phyloP scores from a whole-genome alignment of 805 yeast genomes.

The Candida odintsovae region DNA sequence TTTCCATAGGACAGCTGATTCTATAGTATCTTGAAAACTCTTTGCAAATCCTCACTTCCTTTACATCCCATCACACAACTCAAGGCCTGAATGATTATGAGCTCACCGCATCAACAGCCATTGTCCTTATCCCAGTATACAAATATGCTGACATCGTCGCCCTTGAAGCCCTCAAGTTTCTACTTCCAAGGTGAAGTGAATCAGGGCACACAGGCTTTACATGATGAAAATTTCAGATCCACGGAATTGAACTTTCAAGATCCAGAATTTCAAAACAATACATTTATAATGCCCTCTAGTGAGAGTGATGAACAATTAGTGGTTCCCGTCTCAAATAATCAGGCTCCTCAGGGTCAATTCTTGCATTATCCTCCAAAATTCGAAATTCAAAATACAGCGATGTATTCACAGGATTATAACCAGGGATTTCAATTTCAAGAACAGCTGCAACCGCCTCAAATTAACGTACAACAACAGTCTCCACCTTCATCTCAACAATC shows the following conservation, averaged over 20 bases:
- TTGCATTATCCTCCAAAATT: conserved; percentile 1
- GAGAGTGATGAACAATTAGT: conserved; percentile 2
- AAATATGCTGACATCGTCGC: conserved; percentile 15
- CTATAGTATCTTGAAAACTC: not conserved
- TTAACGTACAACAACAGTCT: conserved; percentile 3
- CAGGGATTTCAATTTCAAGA: conserved; percentile 6
- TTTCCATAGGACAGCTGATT: no score
- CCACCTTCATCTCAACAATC: conserved; percentile 1
- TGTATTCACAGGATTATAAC: conserved; percentile 26
- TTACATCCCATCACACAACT: not conserved
- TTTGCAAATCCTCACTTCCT: not conserved
- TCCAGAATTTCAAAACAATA: not conserved
- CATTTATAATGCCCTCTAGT: not conserved
- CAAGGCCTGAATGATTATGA: conserved; percentile 5
- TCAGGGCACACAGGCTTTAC: not conserved
- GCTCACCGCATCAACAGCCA: conserved; percentile 13
- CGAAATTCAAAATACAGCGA: not conserved
- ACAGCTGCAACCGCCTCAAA: conserved; percentile 26
- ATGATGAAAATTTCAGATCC: conserved; percentile 10
- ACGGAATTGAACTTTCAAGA: not conserved
- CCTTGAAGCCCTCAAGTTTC: conserved; percentile 13
- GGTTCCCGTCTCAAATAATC: conserved; percentile 3
- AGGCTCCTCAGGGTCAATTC: not conserved
- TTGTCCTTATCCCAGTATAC: conserved; percentile 14
- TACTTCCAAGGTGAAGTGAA: conserved; percentile 10